Conservation (phyloP, 352 stramenopile genomes). For the Globisporangium nunn region DNA sequence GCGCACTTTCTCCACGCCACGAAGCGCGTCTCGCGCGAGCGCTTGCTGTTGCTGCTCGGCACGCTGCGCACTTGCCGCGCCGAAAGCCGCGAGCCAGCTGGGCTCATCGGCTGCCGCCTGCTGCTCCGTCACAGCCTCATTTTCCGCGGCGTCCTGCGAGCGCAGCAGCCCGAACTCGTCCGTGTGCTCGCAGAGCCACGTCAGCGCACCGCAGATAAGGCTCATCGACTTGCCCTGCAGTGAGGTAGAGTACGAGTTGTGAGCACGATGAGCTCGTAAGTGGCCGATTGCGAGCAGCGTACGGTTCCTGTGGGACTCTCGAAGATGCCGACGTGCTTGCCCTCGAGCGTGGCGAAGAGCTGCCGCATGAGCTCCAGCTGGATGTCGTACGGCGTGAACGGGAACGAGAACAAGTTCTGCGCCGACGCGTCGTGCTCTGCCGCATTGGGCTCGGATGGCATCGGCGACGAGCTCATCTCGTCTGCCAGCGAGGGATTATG, state of each 20-base stretch:
- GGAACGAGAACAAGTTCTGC: slow-evolving; percentile 75
- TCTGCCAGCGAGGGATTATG: no score
- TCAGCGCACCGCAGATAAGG: slow-evolving; percentile 84
- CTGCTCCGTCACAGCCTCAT: not conserved
- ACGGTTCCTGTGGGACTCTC: slow-evolving; percentile 90
- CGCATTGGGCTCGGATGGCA: not conserved
- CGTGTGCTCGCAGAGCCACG: slow-evolving; percentile 75
- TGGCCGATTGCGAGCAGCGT: not conserved
- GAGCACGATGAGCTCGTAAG: not conserved
- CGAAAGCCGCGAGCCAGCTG: slow-evolving; percentile 55
- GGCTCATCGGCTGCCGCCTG: slow-evolving; percentile 22
- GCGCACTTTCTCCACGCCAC: slow-evolving; percentile 51
- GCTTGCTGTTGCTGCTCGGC: slow-evolving; percentile 39
- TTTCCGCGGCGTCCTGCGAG: not conserved
- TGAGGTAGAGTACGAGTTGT: not conserved
- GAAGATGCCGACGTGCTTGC: slow-evolving; percentile 84
- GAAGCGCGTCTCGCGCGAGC: slow-evolving; percentile 35
- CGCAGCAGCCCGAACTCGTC: slow-evolving; percentile 61
- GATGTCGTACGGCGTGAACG: slow-evolving; percentile 88
- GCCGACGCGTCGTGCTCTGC: slow-evolving; percentile 22
- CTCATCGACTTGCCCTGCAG: slow-evolving; percentile 87
- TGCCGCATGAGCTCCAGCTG: slow-evolving; percentile 86
- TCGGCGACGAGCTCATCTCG: not conserved
- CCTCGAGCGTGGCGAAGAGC: slow-evolving; percentile 78
- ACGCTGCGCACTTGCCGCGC: slow-evolving; percentile 34